Evolutionary conservation across 2,329 filamentous ascomycete genomes (phyloP).

Genomic region (Ramularia collo-cygni): DNA sequence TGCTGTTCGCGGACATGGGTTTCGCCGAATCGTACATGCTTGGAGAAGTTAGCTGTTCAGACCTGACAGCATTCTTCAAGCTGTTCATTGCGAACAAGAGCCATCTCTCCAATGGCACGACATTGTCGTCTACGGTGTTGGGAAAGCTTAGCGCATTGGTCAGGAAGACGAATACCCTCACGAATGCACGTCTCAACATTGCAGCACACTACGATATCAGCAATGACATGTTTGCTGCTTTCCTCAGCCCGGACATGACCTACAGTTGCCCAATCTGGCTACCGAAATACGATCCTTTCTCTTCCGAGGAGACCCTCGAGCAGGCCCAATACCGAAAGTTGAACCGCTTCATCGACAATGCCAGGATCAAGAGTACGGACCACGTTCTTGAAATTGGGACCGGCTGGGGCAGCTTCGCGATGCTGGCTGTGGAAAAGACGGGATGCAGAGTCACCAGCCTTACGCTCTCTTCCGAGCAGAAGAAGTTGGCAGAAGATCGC

Average conservation of each 20-base stretch:
- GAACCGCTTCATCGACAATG: conserved; percentile 57
- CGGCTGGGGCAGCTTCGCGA: conserved; percentile 69
- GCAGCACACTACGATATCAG: conserved; percentile 69
- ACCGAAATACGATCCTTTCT: conserved; percentile 34
- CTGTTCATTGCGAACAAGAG: conserved; percentile 55
- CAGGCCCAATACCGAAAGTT: conserved; percentile 63
- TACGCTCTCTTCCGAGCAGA: conserved; percentile 64
- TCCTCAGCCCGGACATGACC: conserved; percentile 69
- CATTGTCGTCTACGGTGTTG: conserved; percentile 53
- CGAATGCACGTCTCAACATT: conserved; percentile 57
- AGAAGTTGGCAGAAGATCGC: conserved; percentile 57
- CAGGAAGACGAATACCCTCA: conserved; percentile 41
- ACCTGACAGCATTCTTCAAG: conserved; percentile 65
- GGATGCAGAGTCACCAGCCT: conserved; percentile 63
- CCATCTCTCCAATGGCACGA: conserved; percentile 57
- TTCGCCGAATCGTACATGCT: conserved; percentile 70
- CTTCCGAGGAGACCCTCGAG: conserved; percentile 52
- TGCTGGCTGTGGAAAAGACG: conserved; percentile 58
- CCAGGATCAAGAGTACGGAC: conserved; percentile 56
- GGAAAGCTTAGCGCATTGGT: conserved; percentile 51
- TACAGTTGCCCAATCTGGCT: conserved; percentile 67
- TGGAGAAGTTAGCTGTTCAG: conserved; percentile 59
- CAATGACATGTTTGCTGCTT: conserved; percentile 69
- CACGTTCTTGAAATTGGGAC: conserved; percentile 70
- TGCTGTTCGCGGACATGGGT: conserved; percentile 68